These are phyloP conservation scores for Monosporascus sp. DNA, from an alignment of 2,329 filamentous ascomycete species.

Conservation along the genomic window DNA sequence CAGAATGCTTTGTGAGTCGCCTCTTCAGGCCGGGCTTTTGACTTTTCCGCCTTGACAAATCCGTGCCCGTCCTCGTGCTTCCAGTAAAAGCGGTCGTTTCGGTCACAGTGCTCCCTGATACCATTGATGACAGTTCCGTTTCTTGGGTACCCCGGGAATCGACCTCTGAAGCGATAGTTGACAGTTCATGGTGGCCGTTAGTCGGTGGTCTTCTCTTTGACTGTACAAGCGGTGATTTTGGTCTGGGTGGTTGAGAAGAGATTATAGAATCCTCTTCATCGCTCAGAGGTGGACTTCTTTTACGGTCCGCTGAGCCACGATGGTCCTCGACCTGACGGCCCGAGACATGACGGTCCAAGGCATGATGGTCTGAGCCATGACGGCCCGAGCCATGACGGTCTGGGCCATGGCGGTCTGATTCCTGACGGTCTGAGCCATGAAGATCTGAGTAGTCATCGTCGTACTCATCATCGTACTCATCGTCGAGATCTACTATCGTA, in stretches of 20 bases:
- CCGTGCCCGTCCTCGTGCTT: conserved; percentile 27
- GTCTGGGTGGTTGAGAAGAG: neutral
- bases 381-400: no score
- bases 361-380: conserved; percentile 1
- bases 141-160: conserved; percentile 39
- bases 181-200: conserved; percentile 49
- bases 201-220: conserved; percentile 42
- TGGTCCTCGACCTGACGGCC: conserved; percentile 1
- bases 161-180: conserved; percentile 50
- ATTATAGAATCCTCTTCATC: conserved; percentile 2
- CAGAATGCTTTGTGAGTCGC: conserved; percentile 83
- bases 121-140: conserved; percentile 46
- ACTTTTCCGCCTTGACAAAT: conserved; percentile 39
- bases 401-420: no score
- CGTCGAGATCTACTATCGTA: conserved; percentile 28
- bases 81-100: conserved; percentile 46
- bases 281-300: conserved; percentile 8
- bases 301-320: neutral
- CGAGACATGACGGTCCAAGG: neutral
- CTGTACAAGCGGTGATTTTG: neutral
- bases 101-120: conserved; percentile 48
- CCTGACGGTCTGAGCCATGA: no score
- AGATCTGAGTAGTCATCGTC: conserved; percentile 19
- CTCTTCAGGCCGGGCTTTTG: conserved; percentile 58
- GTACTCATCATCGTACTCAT: conserved; percentile 23